These are phyloP conservation scores for Atkinsonella hypoxylon DNA, from an alignment of 2,329 filamentous ascomycete species.

Conservation along the genomic window DNA sequence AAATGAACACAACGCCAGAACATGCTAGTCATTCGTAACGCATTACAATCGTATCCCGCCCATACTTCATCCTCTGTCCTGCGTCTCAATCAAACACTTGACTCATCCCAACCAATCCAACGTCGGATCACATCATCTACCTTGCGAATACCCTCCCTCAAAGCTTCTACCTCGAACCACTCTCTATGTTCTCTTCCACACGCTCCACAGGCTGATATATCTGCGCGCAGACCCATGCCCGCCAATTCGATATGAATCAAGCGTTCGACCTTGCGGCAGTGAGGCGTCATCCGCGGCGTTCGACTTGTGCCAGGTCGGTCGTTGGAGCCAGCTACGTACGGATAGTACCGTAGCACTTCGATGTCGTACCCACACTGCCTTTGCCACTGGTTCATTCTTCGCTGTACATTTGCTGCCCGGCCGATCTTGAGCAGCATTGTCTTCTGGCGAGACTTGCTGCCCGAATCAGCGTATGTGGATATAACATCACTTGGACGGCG, in stretches of 20 bases:
- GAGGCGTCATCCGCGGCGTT: constrained; percentile 59
- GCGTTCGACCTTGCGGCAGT: constrained; percentile 78
- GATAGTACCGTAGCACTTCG: constrained; percentile 83
- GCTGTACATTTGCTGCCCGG: constrained; percentile 69
- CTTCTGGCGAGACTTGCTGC: constrained; percentile 26
- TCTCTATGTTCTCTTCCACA: constrained; percentile 83
- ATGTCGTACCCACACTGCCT: constrained; percentile 85
- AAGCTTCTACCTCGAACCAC: constrained; percentile 87
- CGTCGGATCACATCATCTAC: constrained; percentile 59
- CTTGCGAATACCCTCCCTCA: constrained; percentile 54
- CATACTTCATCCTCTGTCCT: background rate
- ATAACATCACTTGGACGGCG: constrained; percentile 45
- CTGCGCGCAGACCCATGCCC: constrained; percentile 41
- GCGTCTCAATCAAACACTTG: constrained; percentile 2
- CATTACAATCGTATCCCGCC: too few relatives aligned
- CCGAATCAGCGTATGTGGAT: constrained; percentile 32
- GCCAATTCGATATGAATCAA: constrained; percentile 84
- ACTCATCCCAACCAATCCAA: constrained; percentile 79
- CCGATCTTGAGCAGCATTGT: constrained; percentile 60
- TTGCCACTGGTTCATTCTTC: constrained; percentile 85
- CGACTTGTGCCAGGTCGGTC: constrained; percentile 15
- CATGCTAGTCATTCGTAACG: background rate
- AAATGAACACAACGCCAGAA: background rate
- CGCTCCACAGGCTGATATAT: constrained; percentile 50
- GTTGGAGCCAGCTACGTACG: constrained; percentile 48